Base-by-base conservation (phyloP, 805 yeast species). In the Vanderwaltozyma verrucispora region DNA sequence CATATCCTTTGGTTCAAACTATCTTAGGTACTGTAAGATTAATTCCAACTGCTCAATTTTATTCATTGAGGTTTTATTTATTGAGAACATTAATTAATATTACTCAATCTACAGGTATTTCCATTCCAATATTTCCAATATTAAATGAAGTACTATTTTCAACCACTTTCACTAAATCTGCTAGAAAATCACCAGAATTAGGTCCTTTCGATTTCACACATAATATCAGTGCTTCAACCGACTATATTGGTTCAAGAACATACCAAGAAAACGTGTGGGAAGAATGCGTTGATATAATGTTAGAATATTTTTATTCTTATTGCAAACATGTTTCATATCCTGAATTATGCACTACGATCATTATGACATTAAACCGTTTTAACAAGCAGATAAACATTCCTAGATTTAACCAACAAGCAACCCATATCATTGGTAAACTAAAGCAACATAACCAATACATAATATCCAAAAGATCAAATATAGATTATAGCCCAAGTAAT, bases 1-100 rank as follows among this genome's bases (percentile, higher is more conserved):
- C 87, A 37, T 89, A 88, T 56, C 98, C 98, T 18, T 70, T 89
- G 51, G 95, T 89, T 30, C 98, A 92, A 67, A 95, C 92, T 28
- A 85, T 96, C 2, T 67, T 92, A 44, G 96, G 97, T 48, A 76
- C 94, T 15, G 77, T 85, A 42, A 77, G 88, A 53, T 71, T 92
- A 54, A 83, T 92, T 40, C 96, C 97, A 47, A 80, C 95, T 6
- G 82, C 95, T 5, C 95, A 86, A 59, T 92, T 82, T 55, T 83
- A 87, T 71, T 97, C 98, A 28, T 67, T 89, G 49, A 75, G 97
- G 61, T 89, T 92, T 61, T 85, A 83, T 58, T 69, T 92, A 49
- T 72, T 85, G 42, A 78, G 88, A 63, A 75, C 94, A 9, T 68
- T 92, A 47, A 72, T 83, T 38, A 75, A 95, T 59, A 62, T 92